phyloP scores from a whole-genome alignment of 2,329 filamentous ascomycete genomes.

The Nannizziopsis arthrosporioides region DNA sequence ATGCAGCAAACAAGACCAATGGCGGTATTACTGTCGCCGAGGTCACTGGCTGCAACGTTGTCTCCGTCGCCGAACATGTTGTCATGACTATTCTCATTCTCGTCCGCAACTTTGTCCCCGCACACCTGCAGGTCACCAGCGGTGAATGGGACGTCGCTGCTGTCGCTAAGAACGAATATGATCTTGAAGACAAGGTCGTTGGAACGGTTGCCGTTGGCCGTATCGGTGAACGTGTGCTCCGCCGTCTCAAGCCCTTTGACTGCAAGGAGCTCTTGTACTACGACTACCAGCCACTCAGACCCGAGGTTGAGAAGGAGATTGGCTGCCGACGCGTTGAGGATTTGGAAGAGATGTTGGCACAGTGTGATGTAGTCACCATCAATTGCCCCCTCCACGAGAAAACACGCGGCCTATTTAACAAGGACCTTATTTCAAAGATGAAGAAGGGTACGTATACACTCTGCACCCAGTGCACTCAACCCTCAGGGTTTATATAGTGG shows the following conservation, averaged over 20 bases:
- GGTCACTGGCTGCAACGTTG: constrained; percentile 95
- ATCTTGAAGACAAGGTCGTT: constrained; percentile 93
- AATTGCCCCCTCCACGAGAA: constrained; percentile 99
- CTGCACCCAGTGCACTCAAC: no score
- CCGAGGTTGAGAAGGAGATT: constrained; percentile 89
- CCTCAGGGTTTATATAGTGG: no score
- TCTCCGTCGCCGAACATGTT: constrained; percentile 97
- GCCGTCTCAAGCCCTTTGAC: constrained; percentile 91
- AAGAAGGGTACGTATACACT: constrained; percentile 59
- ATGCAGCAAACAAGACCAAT: constrained; percentile 96
- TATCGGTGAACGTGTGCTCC: constrained; percentile 94
- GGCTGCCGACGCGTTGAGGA: constrained; percentile 77
- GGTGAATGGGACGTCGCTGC: constrained; percentile 94
- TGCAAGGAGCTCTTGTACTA: constrained; percentile 99
- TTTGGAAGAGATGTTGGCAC: constrained; percentile 84
- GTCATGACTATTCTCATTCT: constrained; percentile 96
- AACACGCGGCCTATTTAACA: constrained; percentile 94
- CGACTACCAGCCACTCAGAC: constrained; percentile 87
- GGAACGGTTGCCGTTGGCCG: constrained; percentile 95
- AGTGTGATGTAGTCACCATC: constrained; percentile 97
- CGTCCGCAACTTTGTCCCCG: constrained; percentile 96
- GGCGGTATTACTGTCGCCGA: constrained; percentile 94
- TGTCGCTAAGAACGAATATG: constrained; percentile 96
- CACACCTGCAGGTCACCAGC: constrained; percentile 79
- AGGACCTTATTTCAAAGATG: constrained; percentile 97